Evolutionary conservation across 106 monocot genomes (phyloP), one percentile per base, ranked within the genome.

Genomic region (Chionographis japonica): DNA sequence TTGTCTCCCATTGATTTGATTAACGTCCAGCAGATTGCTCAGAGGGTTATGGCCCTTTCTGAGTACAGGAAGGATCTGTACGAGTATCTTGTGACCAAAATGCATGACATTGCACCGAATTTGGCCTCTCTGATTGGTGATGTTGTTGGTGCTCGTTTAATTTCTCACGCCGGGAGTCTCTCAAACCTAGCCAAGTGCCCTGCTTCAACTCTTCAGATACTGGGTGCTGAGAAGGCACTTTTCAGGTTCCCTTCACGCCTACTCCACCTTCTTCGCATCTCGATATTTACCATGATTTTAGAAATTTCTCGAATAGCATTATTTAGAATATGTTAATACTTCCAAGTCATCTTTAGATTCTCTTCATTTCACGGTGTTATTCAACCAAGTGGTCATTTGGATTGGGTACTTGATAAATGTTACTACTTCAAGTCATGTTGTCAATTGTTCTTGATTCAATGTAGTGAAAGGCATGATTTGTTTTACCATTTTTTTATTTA

Each of bases 151-250:
- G 95, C 95, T 9, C 81, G 95, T 5, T 68, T 95, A 50, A 95
- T 95, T 72, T 95, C 91, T 41, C 95, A 95, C 82, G 95, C 95
- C 36, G 95, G 95, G 37, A 91, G 91, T 72, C 88, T 95, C 56
- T 56, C 91, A 40, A 95, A 95, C 78, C 73, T 95, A 17, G 95
- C 95, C 40, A 95, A 95, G 71, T 86, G 88, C 69, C 88, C 91
- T 16, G 67, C 95, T 52, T 95, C 95, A 14, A 95, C 91, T 39
- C 88, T 95, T 63, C 95, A 95, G 71, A 95, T 95, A 65, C 86
- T 95, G 79, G 95, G 95, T 55, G 91, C 95, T 53, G 91, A 95
- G 78, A 95, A 95, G 57, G 95, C 95, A 43, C 95, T 95, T 60
- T 95, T 95, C 83, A 91, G 95, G 95, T 95, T 72, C 43, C 54